These are phyloP conservation scores for Solanum ahanhuiri DNA, from an alignment of 257 asterid genomes.

Conservation along the genomic window DNA sequence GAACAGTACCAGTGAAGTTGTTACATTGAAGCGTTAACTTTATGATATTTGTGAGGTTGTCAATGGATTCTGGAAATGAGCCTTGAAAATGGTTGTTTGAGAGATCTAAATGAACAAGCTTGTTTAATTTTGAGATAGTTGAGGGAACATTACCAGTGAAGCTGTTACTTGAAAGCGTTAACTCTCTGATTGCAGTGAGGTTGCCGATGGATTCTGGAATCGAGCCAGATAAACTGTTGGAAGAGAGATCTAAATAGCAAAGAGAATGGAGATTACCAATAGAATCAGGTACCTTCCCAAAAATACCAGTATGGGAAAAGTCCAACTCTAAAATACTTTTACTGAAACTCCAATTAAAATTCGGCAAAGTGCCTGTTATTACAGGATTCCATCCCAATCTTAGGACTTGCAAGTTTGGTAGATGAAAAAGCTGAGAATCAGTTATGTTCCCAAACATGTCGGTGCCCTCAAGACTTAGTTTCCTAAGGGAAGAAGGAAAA, in stretches of 20 bases:
- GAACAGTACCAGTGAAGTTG: no score
- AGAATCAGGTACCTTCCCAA: not conserved
- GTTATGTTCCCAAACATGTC: no score
- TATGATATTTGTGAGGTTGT: no score
- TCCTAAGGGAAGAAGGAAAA: no score
- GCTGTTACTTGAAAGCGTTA: not conserved
- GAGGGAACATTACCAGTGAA: not conserved
- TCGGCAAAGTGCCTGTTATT: not conserved
- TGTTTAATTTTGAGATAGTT: no score
- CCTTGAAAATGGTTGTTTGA: no score
- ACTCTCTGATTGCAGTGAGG: not conserved
- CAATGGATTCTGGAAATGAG: no score
- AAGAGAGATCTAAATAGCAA: not conserved
- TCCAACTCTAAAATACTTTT: not conserved
- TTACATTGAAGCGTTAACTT: no score
- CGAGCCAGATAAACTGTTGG: no score
- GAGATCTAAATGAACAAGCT: no score
- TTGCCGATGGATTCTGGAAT: not conserved
- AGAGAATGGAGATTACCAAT: not conserved
- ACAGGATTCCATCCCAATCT: not conserved
- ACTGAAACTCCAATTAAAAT: not conserved
- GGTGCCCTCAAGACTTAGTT: no score
- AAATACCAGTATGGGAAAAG: not conserved
- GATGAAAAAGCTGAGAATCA: not conserved
- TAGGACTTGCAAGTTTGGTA: not conserved